Base-by-base conservation (phyloP, 164 flowering plant species). In the Santalum album region DNA sequence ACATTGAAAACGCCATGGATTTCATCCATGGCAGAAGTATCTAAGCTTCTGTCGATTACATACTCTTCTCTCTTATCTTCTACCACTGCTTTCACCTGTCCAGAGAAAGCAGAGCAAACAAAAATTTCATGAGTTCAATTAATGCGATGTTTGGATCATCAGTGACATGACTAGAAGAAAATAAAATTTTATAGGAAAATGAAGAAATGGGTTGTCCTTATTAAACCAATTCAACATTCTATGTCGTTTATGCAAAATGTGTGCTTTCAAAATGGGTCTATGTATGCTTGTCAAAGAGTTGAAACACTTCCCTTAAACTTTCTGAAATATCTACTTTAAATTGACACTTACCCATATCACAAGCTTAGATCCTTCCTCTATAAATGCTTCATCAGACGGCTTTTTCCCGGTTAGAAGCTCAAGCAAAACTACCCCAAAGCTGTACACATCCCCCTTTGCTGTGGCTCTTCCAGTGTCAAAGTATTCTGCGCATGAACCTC, bases 391-490 rank as follows among this genome's bases (percentile, higher is more conserved):
- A 70, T 86, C 90, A 40, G 80, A 78, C 26, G 99, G 99, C 43
- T 74, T 89, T 65, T 72, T 89, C 25, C 96, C 91, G 2, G 96
- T 92, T 56, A 92, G 42, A 57, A 92, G 83, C 75, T 92, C 98
- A 1, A 92, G 82, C 40, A 92, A 54, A 52, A 92, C 90, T 15
- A 91, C 90, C 17, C 98, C 98, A 55, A 74, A 91, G 76, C 98
- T 91, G 68, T 91, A 91, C 55, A 89, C 96, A 71, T 92, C 99
- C 12, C 96, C 96, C 68, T 89, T 92, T 21, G 68, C 80, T 23
- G 98, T 92, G 20, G 96, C 99, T 66, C 75, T 79, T 36, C 96
- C 99, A 1, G 96, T 84, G 45, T 92, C 96, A 64, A 87, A 84
- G 65, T 89, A 92, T 56, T 92, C 99, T 92, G 84, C 65, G 56